Base-by-base conservation (phyloP, 768 basidiomycete species). In the Tremella yokohamensis region DNA sequence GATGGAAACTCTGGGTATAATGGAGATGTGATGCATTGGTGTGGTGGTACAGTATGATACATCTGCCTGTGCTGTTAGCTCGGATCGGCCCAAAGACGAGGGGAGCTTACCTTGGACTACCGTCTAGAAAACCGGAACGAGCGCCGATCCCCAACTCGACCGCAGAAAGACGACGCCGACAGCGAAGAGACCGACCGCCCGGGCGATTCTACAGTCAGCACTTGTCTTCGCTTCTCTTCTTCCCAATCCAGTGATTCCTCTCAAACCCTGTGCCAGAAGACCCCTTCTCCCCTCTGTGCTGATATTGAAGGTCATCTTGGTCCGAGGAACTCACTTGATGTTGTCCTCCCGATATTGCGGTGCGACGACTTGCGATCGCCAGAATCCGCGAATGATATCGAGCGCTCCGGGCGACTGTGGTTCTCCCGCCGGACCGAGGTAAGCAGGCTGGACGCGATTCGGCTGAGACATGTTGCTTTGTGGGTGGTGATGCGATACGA, bases 161-260 rank as follows among this genome's bases (percentile, higher is more conserved):
- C 67, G 55, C 18, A 68, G 61, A 49, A 68, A 65, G 12, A 50
- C 62, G 18, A 68, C 62, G 20, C 67, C 67, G 9, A 58, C 55
- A 54, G 62, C 49, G 59, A 68, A 68, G 54, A 68, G 53, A 11
- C 52, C 49, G 12, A 64, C 56, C 2, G 67, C 67, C 50, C 62
- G 58, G 20, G 61, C 56, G 47, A 68, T 68, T 24, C 67, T 68
- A 52, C 7, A 49, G 19, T 15, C 22, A 45, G 42, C 42, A 45
- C n/a, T 15, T n/a, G n/a, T 45, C 22, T 45, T 6, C n/a, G 4
- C 42, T 45, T 45, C n/a, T 4, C 11, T 34, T 11, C 11, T 45
- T 45, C 42, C 7, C 6, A 16, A 8, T n/a, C 29, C 13, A 37
- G 3, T 20, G 25, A 11, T 18, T 34, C 20, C 16, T 25, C 42